These are phyloP conservation scores for Penicillium argentinense DNA, from an alignment of 495 filamentous ascomycete species.

Conservation along the genomic window DNA sequence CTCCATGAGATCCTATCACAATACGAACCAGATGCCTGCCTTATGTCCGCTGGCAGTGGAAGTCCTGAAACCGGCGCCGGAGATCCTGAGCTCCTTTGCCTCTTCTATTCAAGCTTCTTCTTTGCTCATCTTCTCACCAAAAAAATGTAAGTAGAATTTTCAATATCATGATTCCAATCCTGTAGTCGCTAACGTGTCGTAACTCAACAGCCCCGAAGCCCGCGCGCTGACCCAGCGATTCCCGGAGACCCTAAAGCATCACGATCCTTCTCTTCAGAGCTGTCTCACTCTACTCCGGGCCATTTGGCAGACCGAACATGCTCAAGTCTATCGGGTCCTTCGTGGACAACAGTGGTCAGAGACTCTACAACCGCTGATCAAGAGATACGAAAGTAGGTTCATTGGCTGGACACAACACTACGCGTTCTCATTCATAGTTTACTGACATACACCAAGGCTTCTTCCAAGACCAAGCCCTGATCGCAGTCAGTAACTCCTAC, in stretches of 20 bases:
- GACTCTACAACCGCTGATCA: constrained; percentile 35
- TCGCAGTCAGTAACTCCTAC: constrained; percentile 48
- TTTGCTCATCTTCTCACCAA: constrained; percentile 52
- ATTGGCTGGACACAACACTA: neutral
- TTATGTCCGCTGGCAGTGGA: constrained; percentile 24
- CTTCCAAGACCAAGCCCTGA: constrained; percentile 49
- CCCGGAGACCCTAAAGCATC: constrained; percentile 35
- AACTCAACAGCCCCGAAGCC: constrained; percentile 46
- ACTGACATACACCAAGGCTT: constrained; percentile 26
- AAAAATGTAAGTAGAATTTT: constrained; percentile 47
- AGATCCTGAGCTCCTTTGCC: constrained; percentile 36
- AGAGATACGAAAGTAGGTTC: constrained; percentile 43
- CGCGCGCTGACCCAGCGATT: constrained; percentile 52
- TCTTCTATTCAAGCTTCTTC: constrained; percentile 53
- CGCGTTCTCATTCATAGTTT: neutral
- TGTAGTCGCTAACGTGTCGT: neutral
- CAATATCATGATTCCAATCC: neutral
- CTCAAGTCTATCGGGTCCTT: constrained; percentile 42
- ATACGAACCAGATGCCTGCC: constrained; percentile 45
- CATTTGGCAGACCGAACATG: constrained; percentile 49
- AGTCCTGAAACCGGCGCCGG: constrained; percentile 4
- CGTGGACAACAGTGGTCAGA: constrained; percentile 45
- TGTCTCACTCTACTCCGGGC: constrained; percentile 47
- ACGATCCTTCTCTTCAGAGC: constrained; percentile 44
- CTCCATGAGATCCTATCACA: constrained; percentile 45